phyloP scores from a whole-genome alignment of 192 early-diverging fungal genomes.

The Podochytrium sp. region DNA sequence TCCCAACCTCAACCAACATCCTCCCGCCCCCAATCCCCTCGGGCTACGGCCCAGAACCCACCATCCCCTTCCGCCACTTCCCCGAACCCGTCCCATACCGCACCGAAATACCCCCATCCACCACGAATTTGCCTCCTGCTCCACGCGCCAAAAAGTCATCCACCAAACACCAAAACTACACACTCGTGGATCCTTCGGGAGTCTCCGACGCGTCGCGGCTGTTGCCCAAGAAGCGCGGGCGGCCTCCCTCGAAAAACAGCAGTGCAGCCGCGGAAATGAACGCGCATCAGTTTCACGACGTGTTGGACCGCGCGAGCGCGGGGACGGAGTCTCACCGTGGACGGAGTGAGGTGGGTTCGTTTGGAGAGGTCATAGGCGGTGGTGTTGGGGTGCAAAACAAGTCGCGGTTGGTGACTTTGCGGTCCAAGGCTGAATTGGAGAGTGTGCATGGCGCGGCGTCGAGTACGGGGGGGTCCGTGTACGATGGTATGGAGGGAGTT shows the following conservation, averaged over 20 bases:
- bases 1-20: neutral
- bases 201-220: neutral
- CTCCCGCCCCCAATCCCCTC: neutral
- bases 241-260: neutral
- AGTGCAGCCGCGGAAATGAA: too few species aligned
- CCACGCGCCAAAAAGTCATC: too few species aligned
- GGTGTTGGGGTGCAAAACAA: neutral
- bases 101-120: too few species aligned
- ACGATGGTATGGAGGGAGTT: neutral
- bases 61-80: too few species aligned
- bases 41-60: too few species aligned
- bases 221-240: conserved; percentile 4
- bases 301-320: neutral
- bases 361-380: neutral
- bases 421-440: neutral
- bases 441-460: neutral
- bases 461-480: neutral
- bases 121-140: too few species aligned
- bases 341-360: neutral
- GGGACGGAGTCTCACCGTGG: neutral
- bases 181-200: neutral
- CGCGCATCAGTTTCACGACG: neutral
- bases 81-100: neutral
- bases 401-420: too few species aligned
- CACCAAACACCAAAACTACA: neutral